Evolutionary conservation across 1,284 basidiomycete species (phyloP).

Genomic region (Apiotrichum veenhuisii): DNA sequence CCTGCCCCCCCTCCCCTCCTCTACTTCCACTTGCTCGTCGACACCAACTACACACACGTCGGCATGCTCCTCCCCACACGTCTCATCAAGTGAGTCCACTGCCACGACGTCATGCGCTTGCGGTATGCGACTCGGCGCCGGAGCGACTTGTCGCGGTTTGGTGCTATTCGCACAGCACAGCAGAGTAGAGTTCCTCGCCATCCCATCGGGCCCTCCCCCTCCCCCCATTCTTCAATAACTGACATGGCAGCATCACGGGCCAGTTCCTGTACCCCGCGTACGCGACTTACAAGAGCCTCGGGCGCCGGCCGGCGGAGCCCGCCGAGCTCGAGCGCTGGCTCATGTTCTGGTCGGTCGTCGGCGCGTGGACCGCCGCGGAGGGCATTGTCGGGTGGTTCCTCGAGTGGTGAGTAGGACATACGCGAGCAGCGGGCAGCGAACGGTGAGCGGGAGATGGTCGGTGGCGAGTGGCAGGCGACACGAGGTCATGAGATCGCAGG

Average conservation of each 20-base stretch:
- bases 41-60: too few species aligned
- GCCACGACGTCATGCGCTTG: not conserved
- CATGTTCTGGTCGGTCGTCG: slow-evolving; percentile 58
- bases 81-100: slow-evolving; percentile 10
- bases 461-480: too few species aligned
- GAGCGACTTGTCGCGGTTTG: too few species aligned
- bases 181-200: too few species aligned
- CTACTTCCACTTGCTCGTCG: not conserved
- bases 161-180: too few species aligned
- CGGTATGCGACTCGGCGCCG: too few species aligned
- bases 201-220: too few species aligned
- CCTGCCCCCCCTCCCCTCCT: not conserved
- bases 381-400: slow-evolving; percentile 65
- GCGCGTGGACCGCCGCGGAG: slow-evolving; percentile 63
- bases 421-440: not conserved
- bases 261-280: slow-evolving; percentile 51
- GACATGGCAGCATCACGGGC: slow-evolving; percentile 32
- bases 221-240: not conserved
- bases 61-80: slow-evolving; percentile 15
- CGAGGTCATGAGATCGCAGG: too few species aligned
- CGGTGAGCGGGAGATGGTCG: too few species aligned
- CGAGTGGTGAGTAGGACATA: slow-evolving; percentile 60
- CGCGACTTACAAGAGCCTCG: slow-evolving; percentile 54
- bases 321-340: slow-evolving; percentile 51
- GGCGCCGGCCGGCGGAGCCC: slow-evolving; percentile 58